Conservation (phyloP, 768 basidiomycete genomes). For the Roridomyces roridus region DNA sequence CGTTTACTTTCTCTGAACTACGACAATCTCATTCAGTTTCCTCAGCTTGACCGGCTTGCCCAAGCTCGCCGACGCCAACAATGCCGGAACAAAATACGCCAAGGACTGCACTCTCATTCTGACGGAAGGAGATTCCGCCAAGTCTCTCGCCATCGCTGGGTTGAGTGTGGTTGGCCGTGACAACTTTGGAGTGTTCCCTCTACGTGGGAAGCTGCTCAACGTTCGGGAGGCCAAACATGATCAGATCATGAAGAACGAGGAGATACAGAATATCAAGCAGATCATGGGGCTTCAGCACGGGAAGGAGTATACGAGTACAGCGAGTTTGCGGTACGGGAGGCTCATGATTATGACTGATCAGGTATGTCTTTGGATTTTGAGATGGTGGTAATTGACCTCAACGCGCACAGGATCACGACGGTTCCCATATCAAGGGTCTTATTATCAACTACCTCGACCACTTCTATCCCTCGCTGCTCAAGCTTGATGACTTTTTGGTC, state of each 20-base stretch:
- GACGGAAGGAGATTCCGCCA: constrained; percentile 99
- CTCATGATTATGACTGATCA: constrained; percentile 99
- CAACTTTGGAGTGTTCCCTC: constrained; percentile 96
- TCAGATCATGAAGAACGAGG: constrained; percentile 97
- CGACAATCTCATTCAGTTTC: background rate
- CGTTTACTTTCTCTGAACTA: background rate
- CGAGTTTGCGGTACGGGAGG: constrained; percentile 86
- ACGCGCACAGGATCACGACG: constrained; percentile 88
- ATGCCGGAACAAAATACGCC: constrained; percentile 86
- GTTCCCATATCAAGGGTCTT: constrained; percentile 99
- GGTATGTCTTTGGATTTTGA: constrained; percentile 55
- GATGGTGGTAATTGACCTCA: background rate
- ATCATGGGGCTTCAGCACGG: constrained; percentile 96
- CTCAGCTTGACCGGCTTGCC: constrained; percentile 85
- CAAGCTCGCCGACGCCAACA: constrained; percentile 97
- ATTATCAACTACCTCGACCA: constrained; percentile 98
- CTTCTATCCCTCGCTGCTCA: constrained; percentile 94
- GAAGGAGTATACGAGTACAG: constrained; percentile 77
- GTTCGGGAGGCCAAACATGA: constrained; percentile 97
- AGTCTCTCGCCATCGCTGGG: constrained; percentile 93
- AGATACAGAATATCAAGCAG: constrained; percentile 97
- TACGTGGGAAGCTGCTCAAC: constrained; percentile 96
- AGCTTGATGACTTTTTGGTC: constrained; percentile 89
- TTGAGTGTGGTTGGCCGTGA: constrained; percentile 95
- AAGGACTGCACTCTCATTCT: constrained; percentile 92